Conservation (phyloP, 208 protist species). For the Strigomonas oncopelti region DNA sequence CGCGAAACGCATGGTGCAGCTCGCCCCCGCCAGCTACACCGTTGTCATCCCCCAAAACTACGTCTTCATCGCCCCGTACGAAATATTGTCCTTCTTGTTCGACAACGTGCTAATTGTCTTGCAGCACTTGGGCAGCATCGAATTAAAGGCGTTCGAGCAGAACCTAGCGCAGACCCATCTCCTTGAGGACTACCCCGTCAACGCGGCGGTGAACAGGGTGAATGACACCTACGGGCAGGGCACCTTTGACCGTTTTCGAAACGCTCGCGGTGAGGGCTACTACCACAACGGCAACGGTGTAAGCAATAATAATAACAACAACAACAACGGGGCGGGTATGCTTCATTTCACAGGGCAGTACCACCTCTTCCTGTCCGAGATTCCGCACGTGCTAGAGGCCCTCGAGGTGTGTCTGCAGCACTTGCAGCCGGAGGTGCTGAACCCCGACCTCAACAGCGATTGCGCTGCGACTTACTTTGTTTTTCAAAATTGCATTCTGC, state of each 20-base stretch:
- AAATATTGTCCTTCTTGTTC: slow-evolving; percentile 78
- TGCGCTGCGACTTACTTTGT: slow-evolving; percentile 86
- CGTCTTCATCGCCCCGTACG: slow-evolving; percentile 74
- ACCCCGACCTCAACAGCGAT: slow-evolving; percentile 73
- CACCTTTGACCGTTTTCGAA: background rate
- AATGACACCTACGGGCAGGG: background rate
- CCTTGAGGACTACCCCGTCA: slow-evolving; percentile 15
- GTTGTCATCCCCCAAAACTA: slow-evolving; percentile 53
- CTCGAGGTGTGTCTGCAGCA: slow-evolving; percentile 71
- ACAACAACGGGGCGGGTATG: no score
- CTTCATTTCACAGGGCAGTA: no score
- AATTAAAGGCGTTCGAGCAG: slow-evolving; percentile 53
- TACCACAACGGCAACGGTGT: background rate
- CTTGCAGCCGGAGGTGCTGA: slow-evolving; percentile 65
- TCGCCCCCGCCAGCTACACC: slow-evolving; percentile 46
- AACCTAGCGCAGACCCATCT: slow-evolving; percentile 62
- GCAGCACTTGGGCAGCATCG: slow-evolving; percentile 63
- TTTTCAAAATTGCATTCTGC: slow-evolving; percentile 75
- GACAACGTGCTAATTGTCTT: slow-evolving; percentile 79
- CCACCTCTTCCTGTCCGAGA: slow-evolving; percentile 70
- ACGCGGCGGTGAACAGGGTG: background rate
- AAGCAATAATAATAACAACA: background rate
- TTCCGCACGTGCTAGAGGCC: slow-evolving; percentile 64
- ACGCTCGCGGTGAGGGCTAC: background rate
- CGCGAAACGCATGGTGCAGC: slow-evolving; percentile 74